These are phyloP conservation scores for Hypoxylon trugodes DNA, from an alignment of 495 filamentous ascomycete species.

Conservation along the genomic window DNA sequence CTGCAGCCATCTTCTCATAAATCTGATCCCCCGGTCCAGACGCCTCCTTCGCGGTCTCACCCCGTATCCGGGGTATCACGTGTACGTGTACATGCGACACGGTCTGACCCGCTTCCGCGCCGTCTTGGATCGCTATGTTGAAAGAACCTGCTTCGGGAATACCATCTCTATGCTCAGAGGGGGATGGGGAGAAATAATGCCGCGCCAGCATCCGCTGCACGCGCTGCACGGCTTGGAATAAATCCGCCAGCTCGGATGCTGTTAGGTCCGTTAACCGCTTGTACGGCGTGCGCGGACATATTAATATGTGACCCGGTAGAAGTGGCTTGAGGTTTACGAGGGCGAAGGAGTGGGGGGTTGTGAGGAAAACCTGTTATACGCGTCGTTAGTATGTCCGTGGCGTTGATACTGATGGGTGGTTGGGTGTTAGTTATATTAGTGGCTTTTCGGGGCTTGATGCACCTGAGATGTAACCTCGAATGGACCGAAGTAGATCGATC, in stretches of 20 bases:
- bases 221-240: slow-evolving; percentile 84
- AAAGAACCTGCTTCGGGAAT: slow-evolving; percentile 63
- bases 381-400: slow-evolving; percentile 26
- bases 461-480: slow-evolving; percentile 73
- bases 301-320: slow-evolving; percentile 90
- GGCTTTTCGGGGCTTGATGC: not conserved
- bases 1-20: slow-evolving; percentile 82
- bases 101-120: slow-evolving; percentile 83
- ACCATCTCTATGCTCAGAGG: not conserved
- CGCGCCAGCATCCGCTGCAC: slow-evolving; percentile 81
- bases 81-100: slow-evolving; percentile 94
- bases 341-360: slow-evolving; percentile 78
- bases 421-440: not conserved
- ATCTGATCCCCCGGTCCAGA: slow-evolving; percentile 66
- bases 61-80: slow-evolving; percentile 77
- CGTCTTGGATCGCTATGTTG: slow-evolving; percentile 95
- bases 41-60: slow-evolving; percentile 53
- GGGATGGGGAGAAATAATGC: slow-evolving; percentile 64
- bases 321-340: slow-evolving; percentile 96
- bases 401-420: not conserved
- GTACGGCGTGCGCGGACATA: slow-evolving; percentile 71
- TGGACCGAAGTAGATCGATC: slow-evolving; percentile 66
- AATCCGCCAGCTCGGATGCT: slow-evolving; percentile 75
- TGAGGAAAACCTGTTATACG: slow-evolving; percentile 85
- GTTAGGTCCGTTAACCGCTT: slow-evolving; percentile 80